Conservation (phyloP, 148 eudicot species). For the Silene uniflora region DNA sequence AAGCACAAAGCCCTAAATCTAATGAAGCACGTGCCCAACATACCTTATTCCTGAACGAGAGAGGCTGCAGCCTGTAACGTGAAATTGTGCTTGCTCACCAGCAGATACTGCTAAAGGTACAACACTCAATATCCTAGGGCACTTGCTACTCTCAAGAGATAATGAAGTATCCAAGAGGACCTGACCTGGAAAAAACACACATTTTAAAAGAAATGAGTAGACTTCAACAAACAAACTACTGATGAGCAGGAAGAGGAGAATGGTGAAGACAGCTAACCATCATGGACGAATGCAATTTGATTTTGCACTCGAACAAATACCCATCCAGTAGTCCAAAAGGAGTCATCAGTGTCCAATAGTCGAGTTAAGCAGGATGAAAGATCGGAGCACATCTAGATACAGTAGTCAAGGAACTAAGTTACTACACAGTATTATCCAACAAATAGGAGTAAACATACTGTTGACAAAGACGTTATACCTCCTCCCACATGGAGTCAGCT, state of each 20-base stretch:
- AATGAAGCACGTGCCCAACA: neutral
- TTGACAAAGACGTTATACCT: constrained; percentile 38
- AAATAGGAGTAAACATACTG: neutral
- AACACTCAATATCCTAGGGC: constrained; percentile 50
- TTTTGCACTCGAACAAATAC: constrained; percentile 58
- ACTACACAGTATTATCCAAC: neutral
- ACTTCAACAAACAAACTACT: neutral
- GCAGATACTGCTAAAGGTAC: constrained; percentile 72
- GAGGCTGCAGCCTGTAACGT: constrained; percentile 61
- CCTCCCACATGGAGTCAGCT: constrained; percentile 64
- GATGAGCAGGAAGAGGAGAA: neutral
- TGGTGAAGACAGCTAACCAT: constrained; percentile 44
- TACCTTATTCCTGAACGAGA: constrained; percentile 56
- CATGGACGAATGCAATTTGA: constrained; percentile 53
- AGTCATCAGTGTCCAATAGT: constrained; percentile 53
- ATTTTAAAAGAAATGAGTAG: constrained; percentile 1
- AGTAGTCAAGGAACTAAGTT: constrained; percentile 18
- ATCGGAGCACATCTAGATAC: constrained; percentile 50
- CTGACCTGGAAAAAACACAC: constrained; percentile 41
- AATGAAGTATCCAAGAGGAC: constrained; percentile 55
- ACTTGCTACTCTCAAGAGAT: constrained; percentile 33
- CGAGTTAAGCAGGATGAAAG: constrained; percentile 50
- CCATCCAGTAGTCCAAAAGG: constrained; percentile 92
- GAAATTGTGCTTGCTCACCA: constrained; percentile 51
- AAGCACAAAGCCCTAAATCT: neutral